Percentiles rank a stretch among this genome's conserved stretches.
Conservation (phyloP, 805 yeast genomes). For the Starmerella vitae region DNA sequence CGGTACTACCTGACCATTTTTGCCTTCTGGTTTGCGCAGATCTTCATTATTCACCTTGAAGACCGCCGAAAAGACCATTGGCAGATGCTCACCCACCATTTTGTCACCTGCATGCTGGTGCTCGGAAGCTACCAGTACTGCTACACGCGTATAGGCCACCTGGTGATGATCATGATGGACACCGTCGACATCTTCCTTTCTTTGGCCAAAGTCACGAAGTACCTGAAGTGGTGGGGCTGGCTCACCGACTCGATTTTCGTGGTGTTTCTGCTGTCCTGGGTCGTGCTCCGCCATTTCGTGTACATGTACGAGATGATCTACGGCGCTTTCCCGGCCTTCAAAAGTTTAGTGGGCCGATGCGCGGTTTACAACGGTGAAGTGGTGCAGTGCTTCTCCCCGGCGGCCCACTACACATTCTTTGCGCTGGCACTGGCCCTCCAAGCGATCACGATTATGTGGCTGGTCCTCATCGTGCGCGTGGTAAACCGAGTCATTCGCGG, state of each 20-base stretch:
- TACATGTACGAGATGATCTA: conserved; percentile 56
- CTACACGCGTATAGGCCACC: conserved; percentile 65
- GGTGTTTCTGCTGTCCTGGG: conserved; percentile 55
- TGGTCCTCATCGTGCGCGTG: conserved; percentile 57
- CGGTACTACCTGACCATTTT: conserved; percentile 56
- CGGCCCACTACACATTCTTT: conserved; percentile 34
- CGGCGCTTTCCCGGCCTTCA: conserved; percentile 36
- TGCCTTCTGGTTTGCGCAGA: conserved; percentile 72
- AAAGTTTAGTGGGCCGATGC: conserved; percentile 26
- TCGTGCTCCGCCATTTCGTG: conserved; percentile 55
- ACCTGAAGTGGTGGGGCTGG: conserved; percentile 41
- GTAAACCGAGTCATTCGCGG: conserved; percentile 60
- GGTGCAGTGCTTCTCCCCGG: conserved; percentile 26
- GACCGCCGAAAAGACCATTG: conserved; percentile 64
- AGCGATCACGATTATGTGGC: conserved; percentile 54
- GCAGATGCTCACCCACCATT: conserved; percentile 83
- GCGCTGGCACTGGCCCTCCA: conserved; percentile 53
- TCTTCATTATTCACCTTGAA: conserved; percentile 64
- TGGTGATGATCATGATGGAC: conserved; percentile 70
- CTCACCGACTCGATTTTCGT: conserved; percentile 59
- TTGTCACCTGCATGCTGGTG: conserved; percentile 57
- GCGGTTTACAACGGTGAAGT: conserved; percentile 14
- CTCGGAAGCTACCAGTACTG: conserved; percentile 61
- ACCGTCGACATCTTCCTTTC: conserved; percentile 61
- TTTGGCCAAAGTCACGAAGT: conserved; percentile 63